A percentile compares a stretch with the other conserved stretches of the same genome.
phyloP scores from a whole-genome alignment of 768 basidiomycete genomes.

The Pleurotus giganteus region DNA sequence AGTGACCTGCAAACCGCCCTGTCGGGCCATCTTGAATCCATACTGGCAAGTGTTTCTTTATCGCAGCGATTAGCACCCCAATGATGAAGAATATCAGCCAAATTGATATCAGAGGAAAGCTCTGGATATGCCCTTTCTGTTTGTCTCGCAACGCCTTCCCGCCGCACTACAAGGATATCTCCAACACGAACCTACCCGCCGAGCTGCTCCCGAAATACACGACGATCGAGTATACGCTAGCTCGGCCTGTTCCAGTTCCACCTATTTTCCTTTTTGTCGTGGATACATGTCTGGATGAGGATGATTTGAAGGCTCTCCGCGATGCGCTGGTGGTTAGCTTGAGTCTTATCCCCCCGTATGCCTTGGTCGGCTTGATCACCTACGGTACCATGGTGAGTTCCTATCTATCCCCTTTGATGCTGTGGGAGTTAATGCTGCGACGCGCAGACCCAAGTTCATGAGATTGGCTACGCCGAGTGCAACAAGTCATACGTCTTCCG shows the following conservation, averaged over 20 bases:
- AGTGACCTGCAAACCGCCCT: constrained; percentile 96
- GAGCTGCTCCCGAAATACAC: constrained; percentile 98
- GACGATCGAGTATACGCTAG: constrained; percentile 98
- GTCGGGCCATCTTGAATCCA: constrained; percentile 95
- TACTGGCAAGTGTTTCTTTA: constrained; percentile 69
- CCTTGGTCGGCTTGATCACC: constrained; percentile 94
- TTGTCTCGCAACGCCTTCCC: constrained; percentile 96
- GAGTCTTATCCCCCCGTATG: constrained; percentile 89
- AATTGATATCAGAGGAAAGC: constrained; percentile 96
- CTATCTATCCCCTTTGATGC: not conserved
- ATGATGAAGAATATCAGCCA: constrained; percentile 54
- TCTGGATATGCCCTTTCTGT: constrained; percentile 99
- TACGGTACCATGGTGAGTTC: constrained; percentile 90
- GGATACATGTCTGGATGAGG: constrained; percentile 94
- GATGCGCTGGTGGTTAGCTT: constrained; percentile 95
- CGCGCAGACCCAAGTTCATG: constrained; percentile 93
- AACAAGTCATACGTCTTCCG: constrained; percentile 99
- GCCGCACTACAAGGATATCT: constrained; percentile 98
- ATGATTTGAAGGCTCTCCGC: constrained; percentile 92
- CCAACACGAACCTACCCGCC: constrained; percentile 92
- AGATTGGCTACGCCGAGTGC: constrained; percentile 94
- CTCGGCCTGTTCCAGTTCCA: constrained; percentile 86
- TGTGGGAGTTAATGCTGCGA: not conserved
- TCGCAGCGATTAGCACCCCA: constrained; percentile 1
- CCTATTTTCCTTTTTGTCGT: constrained; percentile 97